phyloP scores from a whole-genome alignment of 805 yeast genomes.

The Nakazawaea laoshanensis region DNA sequence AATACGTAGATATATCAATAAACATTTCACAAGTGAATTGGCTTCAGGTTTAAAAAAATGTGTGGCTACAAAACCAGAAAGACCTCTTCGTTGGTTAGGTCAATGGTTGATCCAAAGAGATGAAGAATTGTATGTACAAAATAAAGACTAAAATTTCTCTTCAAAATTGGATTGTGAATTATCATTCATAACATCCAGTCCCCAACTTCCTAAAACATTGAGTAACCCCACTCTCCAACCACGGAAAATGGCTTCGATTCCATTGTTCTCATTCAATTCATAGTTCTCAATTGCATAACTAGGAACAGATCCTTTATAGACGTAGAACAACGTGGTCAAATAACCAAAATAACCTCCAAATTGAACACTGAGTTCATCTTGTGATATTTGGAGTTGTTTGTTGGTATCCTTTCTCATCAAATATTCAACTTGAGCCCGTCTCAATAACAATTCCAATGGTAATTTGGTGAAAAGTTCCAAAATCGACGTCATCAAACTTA shows the following conservation, averaged over 20 bases:
- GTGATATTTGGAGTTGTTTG: conserved; percentile 32
- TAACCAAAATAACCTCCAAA: conserved; percentile 50
- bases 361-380: conserved; percentile 47
- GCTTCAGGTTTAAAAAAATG: conserved; percentile 33
- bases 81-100: conserved; percentile 31
- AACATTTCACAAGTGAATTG: conserved; percentile 35
- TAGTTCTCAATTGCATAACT: conserved; percentile 17
- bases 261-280: conserved; percentile 26
- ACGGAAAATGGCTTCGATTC: conserved; percentile 53
- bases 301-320: conserved; percentile 28
- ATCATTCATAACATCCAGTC: conserved; percentile 50
- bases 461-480: conserved; percentile 66
- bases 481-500: conserved; percentile 52
- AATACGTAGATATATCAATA: conserved; percentile 39
- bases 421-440: conserved; percentile 75
- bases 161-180: conserved; percentile 38
- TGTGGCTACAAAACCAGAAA: conserved; percentile 25
- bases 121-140: conserved; percentile 5
- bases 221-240: conserved; percentile 90
- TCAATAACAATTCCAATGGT: conserved; percentile 80
- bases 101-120: conserved; percentile 24
- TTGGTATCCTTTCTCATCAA: conserved; percentile 34
- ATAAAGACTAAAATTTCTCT: conserved; percentile 23
- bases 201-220: conserved; percentile 79
- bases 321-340: conserved; percentile 42